phyloP scores from a whole-genome alignment of 768 basidiomycete genomes.

The Punctularia strigosozonata region DNA sequence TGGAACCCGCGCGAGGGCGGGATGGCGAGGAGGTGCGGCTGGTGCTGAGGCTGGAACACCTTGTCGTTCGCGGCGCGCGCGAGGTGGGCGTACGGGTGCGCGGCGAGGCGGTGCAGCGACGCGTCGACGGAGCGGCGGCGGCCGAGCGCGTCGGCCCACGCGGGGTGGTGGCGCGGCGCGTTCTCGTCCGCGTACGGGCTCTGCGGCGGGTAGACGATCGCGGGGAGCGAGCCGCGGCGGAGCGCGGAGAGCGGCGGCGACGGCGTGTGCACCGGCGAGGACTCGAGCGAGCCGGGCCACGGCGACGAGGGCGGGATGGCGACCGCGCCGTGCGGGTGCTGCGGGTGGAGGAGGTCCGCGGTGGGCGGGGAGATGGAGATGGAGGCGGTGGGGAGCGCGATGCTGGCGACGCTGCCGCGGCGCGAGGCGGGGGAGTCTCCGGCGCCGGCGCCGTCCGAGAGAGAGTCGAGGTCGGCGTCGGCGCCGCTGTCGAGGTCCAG shows the following conservation, averaged over 20 bases:
- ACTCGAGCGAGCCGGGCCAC: too few relatives aligned
- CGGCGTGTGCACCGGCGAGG: too few relatives aligned
- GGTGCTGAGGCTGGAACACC: background rate
- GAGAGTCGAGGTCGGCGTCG: background rate
- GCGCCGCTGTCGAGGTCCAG: background rate
- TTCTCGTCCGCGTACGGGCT: too few relatives aligned
- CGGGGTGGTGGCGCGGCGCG: too few relatives aligned
- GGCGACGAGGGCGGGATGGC: too few relatives aligned
- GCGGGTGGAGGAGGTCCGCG: conserved; percentile 2
- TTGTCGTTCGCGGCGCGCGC: conserved; percentile 11
- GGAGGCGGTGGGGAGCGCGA: background rate
- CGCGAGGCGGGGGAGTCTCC: conserved; percentile 3
- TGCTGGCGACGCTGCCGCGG: conserved; percentile 3
- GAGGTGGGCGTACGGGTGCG: conserved; percentile 16
- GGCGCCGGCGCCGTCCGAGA: background rate
- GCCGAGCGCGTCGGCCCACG: conserved; percentile 9
- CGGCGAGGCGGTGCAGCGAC: conserved; percentile 9
- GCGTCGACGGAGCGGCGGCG: conserved; percentile 11
- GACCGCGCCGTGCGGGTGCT: background rate
- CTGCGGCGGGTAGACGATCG: too few relatives aligned
- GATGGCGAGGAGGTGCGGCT: conserved; percentile 1
- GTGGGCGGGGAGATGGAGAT: conserved; percentile 2
- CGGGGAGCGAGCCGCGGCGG: too few relatives aligned
- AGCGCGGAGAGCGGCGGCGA: too few relatives aligned
- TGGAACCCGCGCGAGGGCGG: conserved; percentile 2